A percentile compares a stretch with the other conserved stretches of the same genome.
phyloP scores from a whole-genome alignment of 768 basidiomycete species.

The Pisolithus marmoratus region DNA sequence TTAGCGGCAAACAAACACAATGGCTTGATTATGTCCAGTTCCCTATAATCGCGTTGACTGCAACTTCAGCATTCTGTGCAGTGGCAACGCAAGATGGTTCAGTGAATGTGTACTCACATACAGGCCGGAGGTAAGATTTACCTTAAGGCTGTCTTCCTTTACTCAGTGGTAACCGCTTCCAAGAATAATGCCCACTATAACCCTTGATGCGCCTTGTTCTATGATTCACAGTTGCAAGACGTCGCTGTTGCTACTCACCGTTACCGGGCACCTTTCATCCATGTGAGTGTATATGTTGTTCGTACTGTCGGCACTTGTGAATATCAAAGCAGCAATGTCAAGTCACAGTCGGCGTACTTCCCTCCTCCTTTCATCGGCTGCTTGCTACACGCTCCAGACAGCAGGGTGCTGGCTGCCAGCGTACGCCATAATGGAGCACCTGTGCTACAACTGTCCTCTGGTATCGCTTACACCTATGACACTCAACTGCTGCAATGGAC shows the following conservation, averaged over 20 bases:
- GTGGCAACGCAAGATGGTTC: conserved; percentile 74
- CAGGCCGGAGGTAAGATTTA: conserved; percentile 67
- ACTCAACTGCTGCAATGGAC: conserved; percentile 59
- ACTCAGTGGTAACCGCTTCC: background rate
- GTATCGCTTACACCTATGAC: conserved; percentile 80
- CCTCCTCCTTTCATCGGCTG: conserved; percentile 57
- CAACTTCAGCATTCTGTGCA: conserved; percentile 64
- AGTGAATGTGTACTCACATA: conserved; percentile 78
- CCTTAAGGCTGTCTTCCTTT: background rate
- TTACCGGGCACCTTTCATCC: conserved; percentile 62
- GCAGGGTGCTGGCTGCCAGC: conserved; percentile 54
- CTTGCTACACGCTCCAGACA: conserved; percentile 52
- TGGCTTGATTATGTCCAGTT: conserved; percentile 89
- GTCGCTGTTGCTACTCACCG: conserved; percentile 68
- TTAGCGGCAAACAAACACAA: conserved; percentile 61
- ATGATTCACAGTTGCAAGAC: conserved; percentile 62
- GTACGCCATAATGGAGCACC: conserved; percentile 80
- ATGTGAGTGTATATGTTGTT: conserved; percentile 45
- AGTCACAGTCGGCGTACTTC: conserved; percentile 59
- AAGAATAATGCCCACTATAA: conserved; percentile 75
- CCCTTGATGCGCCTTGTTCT: conserved; percentile 64
- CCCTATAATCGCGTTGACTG: conserved; percentile 61
- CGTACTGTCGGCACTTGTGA: conserved; percentile 2
- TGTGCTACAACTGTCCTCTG: conserved; percentile 69
- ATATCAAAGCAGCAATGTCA: conserved; percentile 61